Base-by-base conservation (phyloP, 1,284 basidiomycete species). In the Malassezia nana region DNA sequence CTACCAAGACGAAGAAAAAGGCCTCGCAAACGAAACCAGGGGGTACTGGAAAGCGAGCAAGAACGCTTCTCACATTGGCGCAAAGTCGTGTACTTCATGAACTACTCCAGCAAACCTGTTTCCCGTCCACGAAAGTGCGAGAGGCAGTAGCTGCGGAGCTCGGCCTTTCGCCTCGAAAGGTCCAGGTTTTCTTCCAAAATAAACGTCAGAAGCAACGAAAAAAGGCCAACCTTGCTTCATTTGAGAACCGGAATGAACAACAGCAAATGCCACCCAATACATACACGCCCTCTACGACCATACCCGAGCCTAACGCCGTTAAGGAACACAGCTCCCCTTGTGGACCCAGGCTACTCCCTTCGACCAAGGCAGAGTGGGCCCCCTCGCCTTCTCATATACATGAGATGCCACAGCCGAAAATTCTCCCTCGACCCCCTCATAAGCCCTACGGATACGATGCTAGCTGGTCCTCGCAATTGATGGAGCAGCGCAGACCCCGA, bases 71-170 rank as follows among this genome's bases (percentile, higher is more conserved):
- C 2, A 63, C 60, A 40, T 40, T 55, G 7, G 57, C 64, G 10
- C 66, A 67, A 47, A 60, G 56, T n/a, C 60, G 60, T 29, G 55
- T 62, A 26, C 58, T 67, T 1, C 64, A 66, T 46, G 58, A 63
- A 44, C 52, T 67, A 6, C 35, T 67, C 0, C 56, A 60, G 41
- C 52, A 66, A 54, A 69, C 66, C 5, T 52, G 62, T 24, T 69
- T 69, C 26, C 66, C 66, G 0, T 64, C 65, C 0, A 69, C 66
- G 4, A 52, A 60, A 22, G 52, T 62, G 2, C 59, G 66, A 7
- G 63, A 69, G 46, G 54, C 51, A 6, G 60, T 61, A 2, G 65
- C 66, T 2, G 32, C 46, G 1, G 47, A 67, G 45, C 55, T 69
- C 6, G 56, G 59, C 10, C 57, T 69, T 7, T 59, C 59, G 1